A percentile compares a stretch with the other conserved stretches of the same genome.
phyloP scores from a whole-genome alignment of 192 early-diverging fungal species.

The Gigaspora rosea region DNA sequence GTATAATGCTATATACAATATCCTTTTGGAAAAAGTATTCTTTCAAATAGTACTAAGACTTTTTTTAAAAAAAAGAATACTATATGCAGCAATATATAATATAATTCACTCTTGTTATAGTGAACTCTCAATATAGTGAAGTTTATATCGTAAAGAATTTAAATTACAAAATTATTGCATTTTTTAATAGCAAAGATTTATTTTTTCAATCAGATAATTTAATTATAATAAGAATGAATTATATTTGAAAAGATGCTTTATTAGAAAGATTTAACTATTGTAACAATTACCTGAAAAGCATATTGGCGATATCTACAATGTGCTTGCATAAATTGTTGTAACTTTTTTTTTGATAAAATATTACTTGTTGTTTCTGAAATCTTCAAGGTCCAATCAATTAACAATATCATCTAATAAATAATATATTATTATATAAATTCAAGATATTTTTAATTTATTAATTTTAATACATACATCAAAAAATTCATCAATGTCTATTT shows the following conservation, averaged over 20 bases:
- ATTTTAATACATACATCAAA: neutral
- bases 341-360: slow-evolving; percentile 9
- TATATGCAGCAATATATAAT: too few relatives aligned
- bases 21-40: too few relatives aligned
- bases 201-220: too few relatives aligned
- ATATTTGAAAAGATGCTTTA: neutral
- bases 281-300: neutral
- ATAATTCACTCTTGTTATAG: too few relatives aligned
- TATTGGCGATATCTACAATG: neutral
- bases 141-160: too few relatives aligned
- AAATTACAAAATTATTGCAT: too few relatives aligned
- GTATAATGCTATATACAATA: too few relatives aligned
- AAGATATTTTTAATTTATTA: neutral
- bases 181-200: too few relatives aligned
- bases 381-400: neutral
- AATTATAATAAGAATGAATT: too few relatives aligned
- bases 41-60: too few relatives aligned
- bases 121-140: too few relatives aligned
- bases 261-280: neutral
- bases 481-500: neutral
- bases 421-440: neutral
- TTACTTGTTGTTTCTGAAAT: neutral
- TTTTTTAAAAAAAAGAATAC: too few relatives aligned
- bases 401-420: neutral
- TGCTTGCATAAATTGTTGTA: neutral